Percentiles rank a stretch among this genome's conserved stretches.
Evolutionary conservation across 2,329 filamentous ascomycete species (phyloP).

Genomic region (Reticulascus tulasneorum): DNA sequence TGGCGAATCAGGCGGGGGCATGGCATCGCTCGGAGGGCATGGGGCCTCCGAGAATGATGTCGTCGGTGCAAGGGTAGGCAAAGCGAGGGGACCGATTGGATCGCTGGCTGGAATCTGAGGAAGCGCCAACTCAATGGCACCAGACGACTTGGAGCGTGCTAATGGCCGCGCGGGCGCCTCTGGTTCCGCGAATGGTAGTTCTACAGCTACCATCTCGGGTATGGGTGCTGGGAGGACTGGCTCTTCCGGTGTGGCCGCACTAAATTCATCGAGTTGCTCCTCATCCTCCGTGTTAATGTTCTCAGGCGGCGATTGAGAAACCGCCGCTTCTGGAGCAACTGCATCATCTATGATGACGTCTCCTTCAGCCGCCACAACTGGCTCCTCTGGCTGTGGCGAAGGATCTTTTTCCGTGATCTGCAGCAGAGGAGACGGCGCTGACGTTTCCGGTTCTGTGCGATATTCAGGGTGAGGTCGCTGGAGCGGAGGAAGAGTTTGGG

Average conservation of each 20-base stretch:
- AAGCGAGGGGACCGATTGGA: slow-evolving; percentile 25
- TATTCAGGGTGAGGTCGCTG: neutral
- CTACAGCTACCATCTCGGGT: neutral
- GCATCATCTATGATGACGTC: slow-evolving; percentile 4
- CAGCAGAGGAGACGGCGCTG: slow-evolving; percentile 1
- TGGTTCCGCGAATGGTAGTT: neutral
- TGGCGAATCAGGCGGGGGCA: slow-evolving; percentile 31
- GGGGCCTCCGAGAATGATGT: slow-evolving; percentile 31
- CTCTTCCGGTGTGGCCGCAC: neutral
- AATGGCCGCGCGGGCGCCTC: neutral
- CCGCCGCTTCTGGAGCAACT: slow-evolving; percentile 8
- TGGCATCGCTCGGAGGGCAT: slow-evolving; percentile 40
- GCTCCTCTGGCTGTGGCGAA: slow-evolving; percentile 16
- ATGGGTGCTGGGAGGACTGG: neutral
- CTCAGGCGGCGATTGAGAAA: neutral
- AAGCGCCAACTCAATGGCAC: slow-evolving; percentile 25
- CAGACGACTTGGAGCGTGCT: slow-evolving; percentile 18
- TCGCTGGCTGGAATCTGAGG: slow-evolving; percentile 28
- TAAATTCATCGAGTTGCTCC: neutral
- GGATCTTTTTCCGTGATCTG: slow-evolving; percentile 14
- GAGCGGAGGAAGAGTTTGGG: slow-evolving; percentile 1
- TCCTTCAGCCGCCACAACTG: slow-evolving; percentile 13
- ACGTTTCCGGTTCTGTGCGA: slow-evolving; percentile 3
- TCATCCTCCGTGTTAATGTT: neutral
- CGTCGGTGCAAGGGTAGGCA: slow-evolving; percentile 21